Evolutionary conservation across 305 asterid species (phyloP), one percentile per base, ranked within the genome.

Genomic region (Salvia sclarea): DNA sequence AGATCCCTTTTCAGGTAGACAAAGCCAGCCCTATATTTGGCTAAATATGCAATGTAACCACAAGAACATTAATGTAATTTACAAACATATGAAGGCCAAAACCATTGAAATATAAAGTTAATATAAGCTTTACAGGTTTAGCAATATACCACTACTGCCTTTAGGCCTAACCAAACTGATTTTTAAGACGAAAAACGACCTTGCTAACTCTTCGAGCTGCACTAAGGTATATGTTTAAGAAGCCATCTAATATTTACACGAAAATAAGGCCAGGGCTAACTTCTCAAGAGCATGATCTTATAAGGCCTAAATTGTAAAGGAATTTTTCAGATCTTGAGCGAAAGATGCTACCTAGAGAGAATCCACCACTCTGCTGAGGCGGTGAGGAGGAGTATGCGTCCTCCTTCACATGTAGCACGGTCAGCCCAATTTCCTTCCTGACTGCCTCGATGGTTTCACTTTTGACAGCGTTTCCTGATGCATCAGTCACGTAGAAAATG

Each of bases 241-340:
- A 64, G 45, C 43, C 73, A 45, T 35, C 74, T 28, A 61, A 37
- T 64, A 76, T 73, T 14, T 72, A 76, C 66, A 40, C 57, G 6
- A 9, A 18, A 28, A 20, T 13, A 3, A 3, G 17, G 31, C 13
- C 31, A 6, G 21, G 24, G 47, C 47, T 47, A 28, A 31, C 69
- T 45, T 62, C 67, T 28, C 67, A 82, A 5, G 88, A 82, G 65
- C 76, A 81, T 17, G 91, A 87, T 72, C 74, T 89, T 21, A 79
- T 84, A 8, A 91, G 83, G n/a, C 98, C 96, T 75, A 91, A 80
- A 66, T 81, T 86, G 85, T 78, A 85, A 6, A 89, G 92, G 5
- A 91, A 76, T 59, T 87, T 87, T 70, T 91, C 96, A 6, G 97
- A 91, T 38, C 96, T 84, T 7, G 96, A 81, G 13, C 89, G 83